Conservation (phyloP, 2,329 filamentous ascomycete genomes). For the Tolypocladium paradoxum region DNA sequence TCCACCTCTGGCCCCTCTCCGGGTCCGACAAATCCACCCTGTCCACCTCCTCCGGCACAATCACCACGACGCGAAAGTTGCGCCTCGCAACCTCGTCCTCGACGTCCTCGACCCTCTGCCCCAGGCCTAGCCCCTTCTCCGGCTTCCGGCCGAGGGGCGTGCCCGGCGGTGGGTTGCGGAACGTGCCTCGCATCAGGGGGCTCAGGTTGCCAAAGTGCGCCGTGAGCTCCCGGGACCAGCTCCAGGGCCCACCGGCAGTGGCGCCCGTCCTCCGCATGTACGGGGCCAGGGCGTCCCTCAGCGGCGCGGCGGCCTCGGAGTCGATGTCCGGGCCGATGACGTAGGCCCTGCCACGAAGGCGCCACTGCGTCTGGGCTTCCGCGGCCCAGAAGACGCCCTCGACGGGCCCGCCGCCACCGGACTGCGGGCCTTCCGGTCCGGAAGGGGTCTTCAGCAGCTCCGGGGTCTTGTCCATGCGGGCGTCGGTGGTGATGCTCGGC, state of each 20-base stretch:
- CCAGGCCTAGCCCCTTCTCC: conserved; percentile 31
- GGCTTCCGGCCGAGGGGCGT: conserved; percentile 42
- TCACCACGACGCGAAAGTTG: conserved; percentile 76
- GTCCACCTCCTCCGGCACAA: conserved; percentile 70
- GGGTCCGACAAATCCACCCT: conserved; percentile 60
- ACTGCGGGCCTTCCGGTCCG: conserved; percentile 16
- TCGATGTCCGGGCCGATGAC: conserved; percentile 62
- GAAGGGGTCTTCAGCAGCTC: conserved; percentile 45
- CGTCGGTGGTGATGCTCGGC: conserved; percentile 77
- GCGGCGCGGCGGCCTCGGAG: conserved; percentile 27
- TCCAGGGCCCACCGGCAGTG: conserved; percentile 47
- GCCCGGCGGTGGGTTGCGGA: conserved; percentile 63
- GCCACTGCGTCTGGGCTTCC: conserved; percentile 68
- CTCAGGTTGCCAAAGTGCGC: conserved; percentile 84
- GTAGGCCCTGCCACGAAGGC: conserved; percentile 66
- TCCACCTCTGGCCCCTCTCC: conserved; percentile 50
- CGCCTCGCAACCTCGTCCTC: conserved; percentile 58
- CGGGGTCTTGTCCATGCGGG: conserved; percentile 70
- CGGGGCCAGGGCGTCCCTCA: conserved; percentile 47
- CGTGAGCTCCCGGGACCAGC: conserved; percentile 69
- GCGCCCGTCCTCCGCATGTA: conserved; percentile 43
- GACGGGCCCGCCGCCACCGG: conserved; percentile 56
- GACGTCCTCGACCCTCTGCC: conserved; percentile 59
- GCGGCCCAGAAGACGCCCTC: conserved; percentile 78
- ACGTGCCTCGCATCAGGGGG: conserved; percentile 68